phyloP scores from a whole-genome alignment of 2,329 filamentous ascomycete species.

The Botrytis fabae region DNA sequence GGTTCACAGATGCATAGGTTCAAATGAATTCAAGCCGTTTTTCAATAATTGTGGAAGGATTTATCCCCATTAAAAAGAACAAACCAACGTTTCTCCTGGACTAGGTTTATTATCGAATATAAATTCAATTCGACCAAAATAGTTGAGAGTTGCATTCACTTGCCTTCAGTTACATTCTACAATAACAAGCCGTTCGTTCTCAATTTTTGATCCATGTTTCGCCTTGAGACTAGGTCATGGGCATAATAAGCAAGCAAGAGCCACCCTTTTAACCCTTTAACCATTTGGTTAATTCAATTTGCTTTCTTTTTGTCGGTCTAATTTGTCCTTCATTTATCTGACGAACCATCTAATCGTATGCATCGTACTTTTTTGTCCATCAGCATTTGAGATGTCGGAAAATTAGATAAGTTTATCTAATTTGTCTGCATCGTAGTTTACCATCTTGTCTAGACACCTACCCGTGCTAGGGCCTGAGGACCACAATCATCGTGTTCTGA shows the following conservation, averaged over 20 bases:
- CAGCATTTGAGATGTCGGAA: background rate
- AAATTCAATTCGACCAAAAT: constrained; percentile 15
- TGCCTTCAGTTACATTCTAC: constrained; percentile 11
- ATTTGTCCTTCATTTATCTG: constrained; percentile 3
- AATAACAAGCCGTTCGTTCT: constrained; percentile 20
- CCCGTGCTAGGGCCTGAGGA: constrained; percentile 7
- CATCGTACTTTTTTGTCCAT: background rate
- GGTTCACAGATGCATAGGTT: constrained; percentile 21
- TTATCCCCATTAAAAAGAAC: constrained; percentile 20
- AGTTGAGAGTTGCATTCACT: constrained; percentile 14
- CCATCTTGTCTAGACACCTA: constrained; percentile 3
- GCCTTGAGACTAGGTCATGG: constrained; percentile 16
- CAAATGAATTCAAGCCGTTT: constrained; percentile 16
- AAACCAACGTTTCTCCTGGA: constrained; percentile 8
- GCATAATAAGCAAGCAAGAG: constrained; percentile 15
- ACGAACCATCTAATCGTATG: background rate
- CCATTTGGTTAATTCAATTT: background rate
- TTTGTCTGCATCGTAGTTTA: constrained; percentile 6
- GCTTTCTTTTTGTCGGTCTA: background rate
- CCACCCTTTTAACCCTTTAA: constrained; percentile 7
- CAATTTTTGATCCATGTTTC: constrained; percentile 14
- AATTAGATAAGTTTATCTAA: constrained; percentile 15
- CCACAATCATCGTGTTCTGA: background rate
- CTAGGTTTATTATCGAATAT: constrained; percentile 10
- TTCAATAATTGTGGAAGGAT: constrained; percentile 23